phyloP scores from a whole-genome alignment of 2,329 filamentous ascomycete genomes.

The Calycina marina region DNA sequence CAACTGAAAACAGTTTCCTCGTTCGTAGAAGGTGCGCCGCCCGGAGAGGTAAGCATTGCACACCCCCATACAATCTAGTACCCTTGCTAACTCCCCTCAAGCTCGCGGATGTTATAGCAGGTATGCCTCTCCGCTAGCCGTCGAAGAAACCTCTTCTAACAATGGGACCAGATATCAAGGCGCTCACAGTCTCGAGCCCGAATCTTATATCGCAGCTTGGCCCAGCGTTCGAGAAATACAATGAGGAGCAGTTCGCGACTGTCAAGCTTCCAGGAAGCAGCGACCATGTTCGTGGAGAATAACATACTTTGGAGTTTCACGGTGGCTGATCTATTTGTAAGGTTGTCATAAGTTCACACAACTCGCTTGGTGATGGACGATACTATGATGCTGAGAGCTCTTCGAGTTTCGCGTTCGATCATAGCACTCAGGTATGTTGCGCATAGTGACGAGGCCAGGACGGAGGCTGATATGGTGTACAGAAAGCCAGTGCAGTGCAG shows the following conservation, averaged over 20 bases:
- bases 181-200: slow-evolving; percentile 57
- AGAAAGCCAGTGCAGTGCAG: slow-evolving; percentile 75
- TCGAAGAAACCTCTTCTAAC: slow-evolving; percentile 6
- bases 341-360: slow-evolving; percentile 75
- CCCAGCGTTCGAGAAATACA: slow-evolving; percentile 86
- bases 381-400: slow-evolving; percentile 87
- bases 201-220: slow-evolving; percentile 56
- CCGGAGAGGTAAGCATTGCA: slow-evolving; percentile 64
- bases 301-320: not conserved
- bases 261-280: slow-evolving; percentile 80
- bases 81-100: slow-evolving; percentile 25
- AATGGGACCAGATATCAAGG: slow-evolving; percentile 62
- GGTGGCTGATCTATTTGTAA: slow-evolving; percentile 20
- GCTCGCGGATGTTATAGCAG: slow-evolving; percentile 79
- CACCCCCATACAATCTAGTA: slow-evolving; percentile 1
- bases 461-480: slow-evolving; percentile 8
- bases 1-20: slow-evolving; percentile 53
- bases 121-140: slow-evolving; percentile 32
- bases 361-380: slow-evolving; percentile 61
- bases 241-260: slow-evolving; percentile 83
- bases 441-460: not conserved
- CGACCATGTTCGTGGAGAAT: slow-evolving; percentile 43
- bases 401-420: slow-evolving; percentile 80
- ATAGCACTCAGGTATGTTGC: slow-evolving; percentile 51
- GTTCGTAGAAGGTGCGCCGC: slow-evolving; percentile 87